These are phyloP conservation scores for Amanita muscaria DNA, from an alignment of 768 basidiomycete species.

Conservation along the genomic window DNA sequence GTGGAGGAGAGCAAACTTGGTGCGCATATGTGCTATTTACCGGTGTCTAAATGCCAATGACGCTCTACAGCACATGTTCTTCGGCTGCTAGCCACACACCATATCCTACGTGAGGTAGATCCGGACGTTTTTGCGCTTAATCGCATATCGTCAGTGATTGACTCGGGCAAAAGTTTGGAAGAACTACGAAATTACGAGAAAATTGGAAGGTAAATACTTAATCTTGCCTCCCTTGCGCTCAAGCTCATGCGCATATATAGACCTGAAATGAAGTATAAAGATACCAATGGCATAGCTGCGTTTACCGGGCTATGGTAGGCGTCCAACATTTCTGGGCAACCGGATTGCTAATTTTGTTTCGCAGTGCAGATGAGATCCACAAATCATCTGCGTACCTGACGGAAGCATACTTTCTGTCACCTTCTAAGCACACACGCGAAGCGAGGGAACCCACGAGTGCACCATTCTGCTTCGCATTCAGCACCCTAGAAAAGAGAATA, in stretches of 20 bases:
- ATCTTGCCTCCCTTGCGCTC: background rate
- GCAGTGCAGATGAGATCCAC: constrained; percentile 67
- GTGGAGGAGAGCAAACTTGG: constrained; percentile 45
- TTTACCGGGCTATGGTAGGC: constrained; percentile 62
- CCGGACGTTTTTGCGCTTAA: constrained; percentile 71
- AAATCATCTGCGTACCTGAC: constrained; percentile 72
- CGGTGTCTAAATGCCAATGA: too few relatives aligned
- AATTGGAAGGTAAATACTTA: background rate
- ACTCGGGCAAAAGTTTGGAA: constrained; percentile 51
- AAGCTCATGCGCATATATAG: constrained; percentile 22
- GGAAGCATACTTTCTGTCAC: constrained; percentile 46
- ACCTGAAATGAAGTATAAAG: constrained; percentile 56
- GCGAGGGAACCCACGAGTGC: constrained; percentile 41
- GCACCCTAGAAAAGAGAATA: constrained; percentile 23
- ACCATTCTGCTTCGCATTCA: constrained; percentile 70
- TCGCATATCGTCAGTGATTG: constrained; percentile 58
- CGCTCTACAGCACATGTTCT: constrained; percentile 51
- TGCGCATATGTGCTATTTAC: constrained; percentile 18
- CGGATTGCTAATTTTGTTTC: background rate
- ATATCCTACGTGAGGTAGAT: constrained; percentile 58
- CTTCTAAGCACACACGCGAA: constrained; percentile 22
- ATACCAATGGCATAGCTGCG: constrained; percentile 58
- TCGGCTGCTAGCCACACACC: constrained; percentile 71
- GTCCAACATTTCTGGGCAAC: background rate
- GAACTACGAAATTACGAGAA: constrained; percentile 26